phyloP scores from a whole-genome alignment of 352 stramenopile species.

The Globisporangium radiosum region DNA sequence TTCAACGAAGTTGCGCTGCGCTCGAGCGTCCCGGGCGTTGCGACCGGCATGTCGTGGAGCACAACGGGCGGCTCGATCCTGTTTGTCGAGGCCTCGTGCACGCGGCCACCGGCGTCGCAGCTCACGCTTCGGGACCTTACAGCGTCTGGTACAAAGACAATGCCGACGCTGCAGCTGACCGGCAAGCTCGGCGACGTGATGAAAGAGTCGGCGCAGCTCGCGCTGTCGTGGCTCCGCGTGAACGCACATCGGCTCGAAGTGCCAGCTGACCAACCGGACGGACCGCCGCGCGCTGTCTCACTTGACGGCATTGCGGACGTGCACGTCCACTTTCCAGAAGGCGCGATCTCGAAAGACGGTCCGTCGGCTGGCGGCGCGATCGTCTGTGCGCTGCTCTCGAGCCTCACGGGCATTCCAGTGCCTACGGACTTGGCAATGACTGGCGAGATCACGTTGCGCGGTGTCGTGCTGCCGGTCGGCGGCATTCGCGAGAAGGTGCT shows the following conservation, averaged over 20 bases:
- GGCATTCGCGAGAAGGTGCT: constrained; percentile 89
- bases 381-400: constrained; percentile 78
- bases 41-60: constrained; percentile 84
- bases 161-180: constrained; percentile 53
- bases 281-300: constrained; percentile 23
- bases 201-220: constrained; percentile 85
- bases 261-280: constrained; percentile 15
- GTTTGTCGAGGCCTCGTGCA: constrained; percentile 83
- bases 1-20: constrained; percentile 73
- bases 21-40: constrained; percentile 56
- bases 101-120: constrained; percentile 23
- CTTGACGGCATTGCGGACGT: constrained; percentile 62
- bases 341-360: constrained; percentile 86
- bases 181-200: constrained; percentile 83
- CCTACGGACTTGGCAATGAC: constrained; percentile 85
- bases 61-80: constrained; percentile 71
- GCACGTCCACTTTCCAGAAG: constrained; percentile 87
- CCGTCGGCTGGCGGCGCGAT: constrained; percentile 85
- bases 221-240: constrained; percentile 73
- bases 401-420: constrained; percentile 55
- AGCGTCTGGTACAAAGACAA: constrained; percentile 14
- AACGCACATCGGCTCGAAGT: constrained; percentile 55
- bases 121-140: constrained; percentile 17
- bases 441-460: constrained; percentile 82
- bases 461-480: constrained; percentile 87